Conservation (phyloP, 202 grass and related monocot species). For the Eragrostis tef region DNA sequence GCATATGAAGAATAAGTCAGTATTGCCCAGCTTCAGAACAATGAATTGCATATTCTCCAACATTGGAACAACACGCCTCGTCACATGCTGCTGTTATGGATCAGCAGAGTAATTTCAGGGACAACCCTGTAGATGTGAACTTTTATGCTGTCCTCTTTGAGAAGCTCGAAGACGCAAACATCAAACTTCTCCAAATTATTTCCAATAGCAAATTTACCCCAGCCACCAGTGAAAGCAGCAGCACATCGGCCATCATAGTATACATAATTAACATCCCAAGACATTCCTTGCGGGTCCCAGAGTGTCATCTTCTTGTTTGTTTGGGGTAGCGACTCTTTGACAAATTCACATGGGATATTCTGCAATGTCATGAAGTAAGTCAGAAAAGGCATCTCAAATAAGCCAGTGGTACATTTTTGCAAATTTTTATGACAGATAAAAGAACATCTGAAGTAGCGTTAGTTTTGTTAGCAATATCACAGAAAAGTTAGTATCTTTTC, state of each 20-base stretch:
- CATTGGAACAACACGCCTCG: constrained; percentile 1
- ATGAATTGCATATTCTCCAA: neutral
- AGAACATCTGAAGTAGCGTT: neutral
- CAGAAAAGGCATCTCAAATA: neutral
- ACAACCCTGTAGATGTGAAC: no score
- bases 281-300: neutral
- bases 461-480: neutral
- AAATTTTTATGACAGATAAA: no score
- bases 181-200: neutral
- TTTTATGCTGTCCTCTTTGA: no score
- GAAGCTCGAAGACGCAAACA: neutral
- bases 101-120: neutral
- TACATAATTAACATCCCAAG: neutral
- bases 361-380: neutral
- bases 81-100: constrained; percentile 12
- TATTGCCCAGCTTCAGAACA: constrained; percentile 32
- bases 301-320: neutral
- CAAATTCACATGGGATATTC: neutral
- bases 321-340: neutral
- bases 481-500: neutral
- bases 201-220: neutral
- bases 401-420: no score
- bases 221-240: neutral
- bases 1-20: constrained; percentile 26
- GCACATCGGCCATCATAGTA: neutral